phyloP scores from a whole-genome alignment of 192 early-diverging fungal species.

The Coemansia sp. region DNA sequence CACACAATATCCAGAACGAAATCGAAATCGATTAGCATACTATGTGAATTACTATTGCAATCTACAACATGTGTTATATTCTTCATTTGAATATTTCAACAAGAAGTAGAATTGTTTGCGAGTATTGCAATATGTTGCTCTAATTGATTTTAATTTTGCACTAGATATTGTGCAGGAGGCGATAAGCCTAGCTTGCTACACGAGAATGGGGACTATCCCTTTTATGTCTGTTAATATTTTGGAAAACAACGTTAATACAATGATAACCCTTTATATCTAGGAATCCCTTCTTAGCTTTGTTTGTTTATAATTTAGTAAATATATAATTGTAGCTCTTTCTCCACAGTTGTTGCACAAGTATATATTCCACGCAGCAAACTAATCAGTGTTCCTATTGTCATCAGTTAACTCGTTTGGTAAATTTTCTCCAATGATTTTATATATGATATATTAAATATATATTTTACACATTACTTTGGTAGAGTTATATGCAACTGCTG shows the following conservation, averaged over 20 bases:
- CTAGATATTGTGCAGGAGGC: background rate
- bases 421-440: background rate
- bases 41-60: too few relatives aligned
- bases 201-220: conserved; percentile 11
- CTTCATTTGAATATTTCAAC: background rate
- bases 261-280: conserved; percentile 15
- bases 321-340: too few relatives aligned
- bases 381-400: too few relatives aligned
- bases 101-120: conserved; percentile 16
- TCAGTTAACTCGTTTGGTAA: background rate
- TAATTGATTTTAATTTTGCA: conserved; percentile 28
- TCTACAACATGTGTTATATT: background rate
- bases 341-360: too few relatives aligned
- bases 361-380: too few relatives aligned
- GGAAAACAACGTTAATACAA: background rate
- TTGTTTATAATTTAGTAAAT: conserved; percentile 13
- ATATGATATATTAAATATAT: background rate
- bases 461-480: too few relatives aligned
- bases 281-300: conserved; percentile 20
- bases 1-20: conserved; percentile 5
- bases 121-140: conserved; percentile 21
- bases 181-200: background rate
- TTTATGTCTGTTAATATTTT: conserved; percentile 41
- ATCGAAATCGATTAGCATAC: conserved; percentile 35
- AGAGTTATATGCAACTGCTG: too few relatives aligned